phyloP scores from a whole-genome alignment of 495 filamentous ascomycete genomes.

The Polyplosphaeria fusca region DNA sequence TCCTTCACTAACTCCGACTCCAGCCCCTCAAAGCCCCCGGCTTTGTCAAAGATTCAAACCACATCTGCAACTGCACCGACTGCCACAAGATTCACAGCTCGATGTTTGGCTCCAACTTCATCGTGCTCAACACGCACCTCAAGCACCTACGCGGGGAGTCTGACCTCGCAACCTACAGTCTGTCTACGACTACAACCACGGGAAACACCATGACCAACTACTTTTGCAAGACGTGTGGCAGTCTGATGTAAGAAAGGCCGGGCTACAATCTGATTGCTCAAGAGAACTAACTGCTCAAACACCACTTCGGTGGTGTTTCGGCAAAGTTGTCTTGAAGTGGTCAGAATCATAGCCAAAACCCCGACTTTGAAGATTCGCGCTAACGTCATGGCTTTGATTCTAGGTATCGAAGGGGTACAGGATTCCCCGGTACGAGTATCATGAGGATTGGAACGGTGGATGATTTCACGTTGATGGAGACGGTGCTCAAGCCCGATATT shows the following conservation, averaged over 20 bases:
- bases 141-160: slow-evolving; percentile 3
- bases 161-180: slow-evolving; percentile 3
- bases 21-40: slow-evolving; percentile 11
- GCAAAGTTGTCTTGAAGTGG: no score
- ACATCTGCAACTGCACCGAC: slow-evolving; percentile 31
- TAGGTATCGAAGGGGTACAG: slow-evolving; percentile 22
- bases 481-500: slow-evolving; percentile 13
- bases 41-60: slow-evolving; percentile 6
- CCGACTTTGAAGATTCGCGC: no score
- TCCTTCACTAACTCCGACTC: background rate
- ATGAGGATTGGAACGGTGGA: slow-evolving; percentile 30
- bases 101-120: slow-evolving; percentile 30
- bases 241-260: no score
- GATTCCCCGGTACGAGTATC: slow-evolving; percentile 15
- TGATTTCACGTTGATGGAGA: slow-evolving; percentile 29
- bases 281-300: no score
- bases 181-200: slow-evolving; percentile 6
- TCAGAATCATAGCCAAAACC: no score
- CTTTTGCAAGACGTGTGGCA: slow-evolving; percentile 22
- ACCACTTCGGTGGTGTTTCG: no score
- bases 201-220: slow-evolving; percentile 19
- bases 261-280: no score
- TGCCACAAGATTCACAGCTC: slow-evolving; percentile 25
- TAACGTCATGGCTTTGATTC: no score
- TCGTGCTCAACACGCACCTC: slow-evolving; percentile 13